Conservation (phyloP, 2,329 filamentous ascomycete genomes). For the Macrophomina tecta region DNA sequence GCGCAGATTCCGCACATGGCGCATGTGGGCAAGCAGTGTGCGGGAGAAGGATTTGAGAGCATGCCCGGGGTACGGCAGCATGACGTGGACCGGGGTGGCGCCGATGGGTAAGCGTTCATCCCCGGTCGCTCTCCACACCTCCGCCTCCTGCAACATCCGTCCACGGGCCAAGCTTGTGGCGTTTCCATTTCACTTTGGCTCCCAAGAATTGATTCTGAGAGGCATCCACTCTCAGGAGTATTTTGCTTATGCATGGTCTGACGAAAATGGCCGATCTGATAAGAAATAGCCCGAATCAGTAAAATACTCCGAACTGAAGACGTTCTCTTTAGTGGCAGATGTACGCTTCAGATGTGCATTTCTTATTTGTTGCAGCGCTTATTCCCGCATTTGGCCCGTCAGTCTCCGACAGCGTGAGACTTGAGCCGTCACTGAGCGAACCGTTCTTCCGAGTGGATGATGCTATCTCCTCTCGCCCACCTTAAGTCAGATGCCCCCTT, state of each 20-base stretch:
- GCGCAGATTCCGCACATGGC: slow-evolving; percentile 19
- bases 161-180: background rate
- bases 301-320: too few relatives aligned
- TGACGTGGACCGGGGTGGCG: slow-evolving; percentile 15
- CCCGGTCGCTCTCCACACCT: slow-evolving; percentile 3
- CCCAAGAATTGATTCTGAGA: background rate
- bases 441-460: slow-evolving; percentile 17
- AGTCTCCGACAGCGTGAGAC: slow-evolving; percentile 10
- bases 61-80: background rate
- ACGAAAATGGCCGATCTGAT: too few relatives aligned
- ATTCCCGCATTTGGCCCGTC: background rate
- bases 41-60: slow-evolving; percentile 8
- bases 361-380: background rate
- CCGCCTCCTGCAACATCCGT: slow-evolving; percentile 9
- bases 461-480: slow-evolving; percentile 17
- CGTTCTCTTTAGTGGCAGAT: background rate
- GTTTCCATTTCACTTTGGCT: background rate
- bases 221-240: background rate
- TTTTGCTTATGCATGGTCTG: too few relatives aligned
- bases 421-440: slow-evolving; percentile 22
- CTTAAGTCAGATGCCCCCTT: slow-evolving; percentile 4
- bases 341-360: background rate
- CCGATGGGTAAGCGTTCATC: slow-evolving; percentile 3
- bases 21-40: background rate
- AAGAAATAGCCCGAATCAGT: too few relatives aligned